Evolutionary conservation across 495 filamentous ascomycete genomes (phyloP).

Genomic region (Daldinia decipiens): DNA sequence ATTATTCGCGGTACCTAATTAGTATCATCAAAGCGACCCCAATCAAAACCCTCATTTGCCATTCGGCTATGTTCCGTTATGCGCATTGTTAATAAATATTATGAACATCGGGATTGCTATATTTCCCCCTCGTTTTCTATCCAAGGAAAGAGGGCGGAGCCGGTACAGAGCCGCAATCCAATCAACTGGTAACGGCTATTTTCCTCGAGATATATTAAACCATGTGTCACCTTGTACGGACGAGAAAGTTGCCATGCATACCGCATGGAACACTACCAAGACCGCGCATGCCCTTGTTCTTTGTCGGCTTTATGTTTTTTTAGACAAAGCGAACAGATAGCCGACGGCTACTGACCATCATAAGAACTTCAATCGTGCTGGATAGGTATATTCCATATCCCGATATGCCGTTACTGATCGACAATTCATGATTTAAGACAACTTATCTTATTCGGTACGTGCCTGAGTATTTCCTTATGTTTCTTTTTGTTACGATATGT

Average conservation of each 20-base stretch:
- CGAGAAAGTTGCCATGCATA: not conserved
- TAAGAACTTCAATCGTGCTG: not conserved
- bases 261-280: too few species aligned
- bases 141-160: not conserved
- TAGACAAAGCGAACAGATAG: not conserved
- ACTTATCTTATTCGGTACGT: not conserved
- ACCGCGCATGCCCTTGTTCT: too few species aligned
- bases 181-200: not conserved
- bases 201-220: not conserved
- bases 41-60: not conserved
- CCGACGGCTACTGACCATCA: not conserved
- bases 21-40: conserved; percentile 3
- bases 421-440: not conserved
- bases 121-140: not conserved
- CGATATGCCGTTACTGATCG: not conserved
- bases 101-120: not conserved
- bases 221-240: not conserved
- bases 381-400: not conserved
- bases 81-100: conserved; percentile 12
- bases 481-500: not conserved
- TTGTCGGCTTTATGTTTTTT: too few species aligned
- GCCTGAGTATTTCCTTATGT: too few species aligned
- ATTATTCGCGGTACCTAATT: conserved; percentile 22
- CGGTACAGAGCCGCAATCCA: not conserved
- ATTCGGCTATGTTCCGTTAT: conserved; percentile 6